Evolutionary conservation across 1,139 yeast species (phyloP), one percentile per base, ranked within the genome.

Genomic region (Insectozyma bohioensis): DNA sequence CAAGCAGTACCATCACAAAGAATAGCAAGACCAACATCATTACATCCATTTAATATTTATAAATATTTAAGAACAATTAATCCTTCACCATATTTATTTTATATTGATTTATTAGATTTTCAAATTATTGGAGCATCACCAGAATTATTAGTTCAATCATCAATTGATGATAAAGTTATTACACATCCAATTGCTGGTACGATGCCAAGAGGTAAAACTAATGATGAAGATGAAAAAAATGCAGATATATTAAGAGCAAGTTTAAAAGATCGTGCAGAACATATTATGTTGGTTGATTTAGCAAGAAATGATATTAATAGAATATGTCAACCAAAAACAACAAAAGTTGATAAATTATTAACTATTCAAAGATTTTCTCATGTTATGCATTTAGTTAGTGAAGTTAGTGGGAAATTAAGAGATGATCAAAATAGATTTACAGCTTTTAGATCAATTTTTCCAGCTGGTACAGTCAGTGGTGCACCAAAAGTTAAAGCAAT

Each of bases 131-230:
- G 98, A 26, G 98, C 98, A 0, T 87, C 97, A 12, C 98, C 98
- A 1, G 98, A 92, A 57, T 67, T 90, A 39, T 68, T 92, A 36
- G 97, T 92, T 36, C 86, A 86, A 59, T 70, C 86, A 3, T 97
- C 88, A 47, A 42, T 47, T 14, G 70, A 80, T 26, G 80, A 85
- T 43, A 78, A 85, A 47, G 77, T 92, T 20, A 74, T 90, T 29
- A 92, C 97, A 4, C 97, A 92, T 58, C 98, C 98, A 17, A 92
- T 92, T 55, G 98, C 98, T 1, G 98, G 98, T 33, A 92, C 98
- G 3, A 85, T 92, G 37, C 78, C 71, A 49, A 78, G 98, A 54
- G 98, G 98, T 35, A 75, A 77, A 51, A 87, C 97, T 8, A 69
- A 80, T 14, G 95, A 87, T 49, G 97, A 92, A 57, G 98, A 92